Evolutionary conservation across 2,329 filamentous ascomycete genomes (phyloP), one percentile per base, ranked within the genome.

Genomic region (Phialophora chinensis): DNA sequence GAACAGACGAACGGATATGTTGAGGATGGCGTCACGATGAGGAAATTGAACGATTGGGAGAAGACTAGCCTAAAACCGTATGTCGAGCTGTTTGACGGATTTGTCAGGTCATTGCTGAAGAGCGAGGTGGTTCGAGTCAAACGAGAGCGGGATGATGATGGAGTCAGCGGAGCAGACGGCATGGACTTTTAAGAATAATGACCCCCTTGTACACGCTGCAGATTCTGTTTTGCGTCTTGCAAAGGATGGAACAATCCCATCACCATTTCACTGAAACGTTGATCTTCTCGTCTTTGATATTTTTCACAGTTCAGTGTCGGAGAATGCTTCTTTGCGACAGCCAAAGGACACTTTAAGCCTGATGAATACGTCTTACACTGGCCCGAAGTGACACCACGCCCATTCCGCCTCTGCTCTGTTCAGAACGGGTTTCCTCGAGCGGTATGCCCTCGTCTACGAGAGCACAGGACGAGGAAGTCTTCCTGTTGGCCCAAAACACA

Each of bases 11-110:
- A 69, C 11, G 71, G 71, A 31, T 69, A 67, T 27, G 70, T 67
- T 52, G 75, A 81, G 69, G 77, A 78, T 20, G 75, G 75, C 14
- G 75, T 57, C 8, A 69, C 59, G 7, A 66, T 68, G 62, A 77
- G 74, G 63, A 87, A 84, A 73, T 74, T 91, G 56, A 86, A 90
- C 72, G 95, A 99, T 76, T 98, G 94, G 89, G 94, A 99, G 80
- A 99, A 98, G 87, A 99, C 95, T 27, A 92, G 92, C 71, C 79
- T 99, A 75, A 96, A 91, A 81, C 92, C 93, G 8, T 98, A 96
- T 76, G 88, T 98, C 42, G 93, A 98, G 65, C 89, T 90, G 72
- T 98, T 99, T 79, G 86, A 91, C 72, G 85, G 84, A 0, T 96
- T 97, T 79, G 92, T 98, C 7, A 85, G 87, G 10, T 85, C 82